phyloP scores from a whole-genome alignment of 306 rosid genomes.

The Pyrus pyrifolia region DNA sequence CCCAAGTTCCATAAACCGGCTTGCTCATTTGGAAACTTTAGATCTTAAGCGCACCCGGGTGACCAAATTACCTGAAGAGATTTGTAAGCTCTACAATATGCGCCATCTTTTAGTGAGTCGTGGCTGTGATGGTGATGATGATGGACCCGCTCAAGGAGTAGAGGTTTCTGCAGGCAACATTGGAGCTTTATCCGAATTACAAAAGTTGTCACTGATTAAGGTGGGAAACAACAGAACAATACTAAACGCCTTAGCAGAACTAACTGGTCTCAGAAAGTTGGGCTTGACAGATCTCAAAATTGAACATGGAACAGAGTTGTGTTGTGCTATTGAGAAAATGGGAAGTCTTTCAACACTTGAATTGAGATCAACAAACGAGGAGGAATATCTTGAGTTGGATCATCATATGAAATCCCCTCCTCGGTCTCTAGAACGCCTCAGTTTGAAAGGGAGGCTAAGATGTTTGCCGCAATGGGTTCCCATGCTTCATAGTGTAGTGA shows the following conservation, averaged over 20 bases:
- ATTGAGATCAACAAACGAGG: not conserved
- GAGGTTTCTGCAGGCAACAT: not conserved
- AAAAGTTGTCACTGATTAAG: conserved; percentile 5
- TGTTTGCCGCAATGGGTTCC: not conserved
- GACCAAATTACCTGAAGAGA: not conserved
- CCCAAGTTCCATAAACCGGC: not conserved
- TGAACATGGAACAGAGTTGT: not conserved
- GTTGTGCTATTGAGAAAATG: not conserved
- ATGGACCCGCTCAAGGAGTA: not conserved
- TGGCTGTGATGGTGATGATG: not conserved
- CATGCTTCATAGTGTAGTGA: not conserved
- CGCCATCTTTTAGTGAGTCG: conserved; percentile 7
- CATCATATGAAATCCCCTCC: not conserved
- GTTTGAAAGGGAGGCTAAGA: not conserved
- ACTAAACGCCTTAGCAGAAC: not conserved
- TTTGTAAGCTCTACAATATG: not conserved
- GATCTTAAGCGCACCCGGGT: conserved; percentile 12
- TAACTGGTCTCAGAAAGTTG: not conserved
- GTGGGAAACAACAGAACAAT: not conserved
- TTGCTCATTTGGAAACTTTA: not conserved
- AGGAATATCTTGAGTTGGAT: conserved; percentile 2
- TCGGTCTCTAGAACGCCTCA: not conserved
- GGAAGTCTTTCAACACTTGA: not conserved
- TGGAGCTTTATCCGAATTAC: not conserved
- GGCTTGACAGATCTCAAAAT: not conserved